Evolutionary conservation across 352 stramenopile genomes (phyloP), one percentile per base, ranked within the genome.

Genomic region (Pythium aphanidermatum): DNA sequence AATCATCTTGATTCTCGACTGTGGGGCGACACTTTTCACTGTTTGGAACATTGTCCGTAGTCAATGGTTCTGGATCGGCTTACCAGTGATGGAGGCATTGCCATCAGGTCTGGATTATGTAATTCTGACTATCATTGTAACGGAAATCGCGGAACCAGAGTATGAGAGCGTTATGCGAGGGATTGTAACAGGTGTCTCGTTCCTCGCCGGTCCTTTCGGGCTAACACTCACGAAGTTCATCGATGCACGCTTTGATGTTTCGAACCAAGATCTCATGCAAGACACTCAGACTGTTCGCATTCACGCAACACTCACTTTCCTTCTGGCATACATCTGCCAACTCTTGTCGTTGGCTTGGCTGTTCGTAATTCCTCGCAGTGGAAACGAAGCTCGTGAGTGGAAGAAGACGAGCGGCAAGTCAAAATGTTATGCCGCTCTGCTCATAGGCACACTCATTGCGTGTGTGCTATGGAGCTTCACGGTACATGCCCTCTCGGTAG

Each of bases 41-140:
- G 65, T 81, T 35, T 88, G 72, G 63, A 38, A 75, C 25, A 32
- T 86, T 33, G 60, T 85, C 11, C 66, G 75, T n/a, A 80, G 50
- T 28, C 74, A 85, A 40, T 85, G 63, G 62, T 65, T 89, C 29
- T 86, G 65, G 66, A 70, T 84, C 37, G 76, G 74, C 19, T 53
- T 85, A 30, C 62, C 76, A 3, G 58, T 83, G 14, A 58, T 84
- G 40, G 74, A 83, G 42, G 55, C 60, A 11, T 64, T 83, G 7
- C 74, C 74, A 25, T 73, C 68, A 2, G 64, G 44, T 1, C 40
- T 88, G 1, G 60, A 78, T 45, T 86, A 75, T 50, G 62, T 77
- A 27, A 73, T 86, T 31, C 58, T 68, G 17, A 76, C 59, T 1
- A 43, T 69, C 13, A 41, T 80, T 5, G 47, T 86, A 24, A 51